phyloP scores from a whole-genome alignment of 2,329 filamentous ascomycete species.

The Geosmithia morbida region DNA sequence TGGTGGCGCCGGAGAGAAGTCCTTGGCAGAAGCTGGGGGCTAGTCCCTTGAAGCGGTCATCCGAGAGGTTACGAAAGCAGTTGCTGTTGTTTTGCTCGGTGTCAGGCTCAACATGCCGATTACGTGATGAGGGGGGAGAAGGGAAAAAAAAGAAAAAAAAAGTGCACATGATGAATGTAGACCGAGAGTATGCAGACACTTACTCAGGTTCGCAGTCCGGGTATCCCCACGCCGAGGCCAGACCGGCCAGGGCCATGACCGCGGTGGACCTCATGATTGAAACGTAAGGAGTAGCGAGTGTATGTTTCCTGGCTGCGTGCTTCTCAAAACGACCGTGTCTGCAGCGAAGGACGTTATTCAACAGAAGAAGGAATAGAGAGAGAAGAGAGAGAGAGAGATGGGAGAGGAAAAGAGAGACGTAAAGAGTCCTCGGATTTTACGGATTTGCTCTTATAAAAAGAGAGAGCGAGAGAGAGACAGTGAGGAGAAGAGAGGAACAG shows the following conservation, averaged over 20 bases:
- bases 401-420: neutral
- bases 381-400: neutral
- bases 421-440: neutral
- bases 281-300: neutral
- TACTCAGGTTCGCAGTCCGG: slow-evolving; percentile 1
- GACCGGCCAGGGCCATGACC: slow-evolving; percentile 1
- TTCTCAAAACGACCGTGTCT: neutral
- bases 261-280: slow-evolving; percentile 2
- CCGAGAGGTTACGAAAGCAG: slow-evolving; percentile 20
- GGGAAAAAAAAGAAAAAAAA: no score
- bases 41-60: slow-evolving; percentile 13
- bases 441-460: neutral
- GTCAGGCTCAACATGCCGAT: no score
- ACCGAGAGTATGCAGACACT: neutral
- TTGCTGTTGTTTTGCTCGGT: neutral
- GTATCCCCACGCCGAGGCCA: slow-evolving; percentile 2
- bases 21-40: slow-evolving; percentile 15
- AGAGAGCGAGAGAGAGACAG: neutral
- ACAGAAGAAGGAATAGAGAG: neutral
- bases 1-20: slow-evolving; percentile 15
- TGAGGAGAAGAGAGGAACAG: neutral
- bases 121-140: no score
- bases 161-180: neutral
- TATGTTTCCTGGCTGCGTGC: neutral
- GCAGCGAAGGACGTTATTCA: neutral